Evolutionary conservation across 2,329 filamentous ascomycete species (phyloP), one percentile per base, ranked within the genome.

Genomic region (Colletotrichum chlorophyti): DNA sequence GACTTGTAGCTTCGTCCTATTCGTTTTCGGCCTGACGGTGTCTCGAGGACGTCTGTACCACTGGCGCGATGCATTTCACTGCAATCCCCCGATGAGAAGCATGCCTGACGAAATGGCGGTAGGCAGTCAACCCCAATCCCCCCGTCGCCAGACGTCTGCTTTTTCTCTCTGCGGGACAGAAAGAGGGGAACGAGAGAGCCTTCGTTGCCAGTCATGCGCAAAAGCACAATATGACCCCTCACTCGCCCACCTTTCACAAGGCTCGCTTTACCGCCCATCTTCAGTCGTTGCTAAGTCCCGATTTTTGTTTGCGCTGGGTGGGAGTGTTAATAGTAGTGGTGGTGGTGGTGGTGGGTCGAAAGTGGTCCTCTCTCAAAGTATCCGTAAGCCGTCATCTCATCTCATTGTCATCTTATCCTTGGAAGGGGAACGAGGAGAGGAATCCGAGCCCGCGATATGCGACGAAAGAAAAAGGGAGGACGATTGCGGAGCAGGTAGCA

Each of bases 181-280:
- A 49, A 34, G 26, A 31, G 45, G 42, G 38, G 45, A 11, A 32
- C n/a, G n/a, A n/a, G n/a, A n/a, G n/a, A n/a, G 11, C 21, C 37
- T 35, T 35, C 14, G 17, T 23, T 27, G 34, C 26, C 41, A 57
- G 57, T 38, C 51, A 57, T 38, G 23, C 45, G 55, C 43, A 58
- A 60, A 27, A n/a, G n/a, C n/a, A n/a, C n/a, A n/a, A n/a, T n/a
- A n/a, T n/a, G n/a, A n/a, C n/a, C 52, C 53, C 45, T 50, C 46
- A 31, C 23, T 12, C 50, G 46, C 42, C 53, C 66, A 68, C 74
- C 73, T 76, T 75, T 76, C 72, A 75, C 65, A 67, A 67, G 60
- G 68, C 67, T 65, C 63, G 67, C 70, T 64, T 76, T 74, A 68
- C 72, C 74, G 74, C 74, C 71, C 68, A 66, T 63, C 60, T 54